phyloP scores from a whole-genome alignment of 441 rosid genomes.

The Gossypium laxum region DNA sequence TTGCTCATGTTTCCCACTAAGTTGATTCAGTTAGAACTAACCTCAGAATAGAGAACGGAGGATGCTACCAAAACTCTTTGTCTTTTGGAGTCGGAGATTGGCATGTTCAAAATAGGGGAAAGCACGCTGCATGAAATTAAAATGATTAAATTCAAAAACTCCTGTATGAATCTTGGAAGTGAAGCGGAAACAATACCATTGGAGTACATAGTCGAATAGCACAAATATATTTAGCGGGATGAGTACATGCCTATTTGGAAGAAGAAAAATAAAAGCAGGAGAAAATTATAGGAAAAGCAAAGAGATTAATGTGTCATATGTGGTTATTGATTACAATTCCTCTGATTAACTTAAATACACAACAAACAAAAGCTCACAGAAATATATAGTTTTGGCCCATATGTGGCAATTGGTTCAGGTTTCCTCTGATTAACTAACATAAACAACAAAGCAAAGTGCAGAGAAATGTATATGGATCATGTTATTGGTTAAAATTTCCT shows the following conservation, averaged over 20 bases:
- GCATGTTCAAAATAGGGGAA: slow-evolving; percentile 94
- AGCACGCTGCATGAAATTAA: slow-evolving; percentile 60
- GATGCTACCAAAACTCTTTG: slow-evolving; percentile 95
- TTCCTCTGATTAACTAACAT: slow-evolving; percentile 39
- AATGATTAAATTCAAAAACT: slow-evolving; percentile 21
- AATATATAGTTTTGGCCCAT: not conserved
- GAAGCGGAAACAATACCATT: not conserved
- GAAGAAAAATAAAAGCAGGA: slow-evolving; percentile 1
- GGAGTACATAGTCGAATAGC: not conserved
- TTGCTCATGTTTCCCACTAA: slow-evolving; percentile 6
- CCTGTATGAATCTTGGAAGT: slow-evolving; percentile 7
- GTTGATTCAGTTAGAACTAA: slow-evolving; percentile 36
- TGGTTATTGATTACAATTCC: not conserved
- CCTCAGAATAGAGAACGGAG: slow-evolving; percentile 97
- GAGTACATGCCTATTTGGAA: not conserved
- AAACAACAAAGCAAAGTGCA: slow-evolving; percentile 26
- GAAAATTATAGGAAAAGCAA: slow-evolving; percentile 3
- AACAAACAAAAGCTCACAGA: not conserved
- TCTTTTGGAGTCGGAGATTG: slow-evolving; percentile 91
- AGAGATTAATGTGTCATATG: not conserved
- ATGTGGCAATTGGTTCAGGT: not conserved
- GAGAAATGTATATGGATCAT: not conserved
- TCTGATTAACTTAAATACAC: slow-evolving; percentile 51
- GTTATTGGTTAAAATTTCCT: not conserved
- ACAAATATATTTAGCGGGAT: not conserved